These are phyloP conservation scores for Alternaria alternata DNA, from an alignment of 2,329 filamentous ascomycete genomes.

Conservation along the genomic window DNA sequence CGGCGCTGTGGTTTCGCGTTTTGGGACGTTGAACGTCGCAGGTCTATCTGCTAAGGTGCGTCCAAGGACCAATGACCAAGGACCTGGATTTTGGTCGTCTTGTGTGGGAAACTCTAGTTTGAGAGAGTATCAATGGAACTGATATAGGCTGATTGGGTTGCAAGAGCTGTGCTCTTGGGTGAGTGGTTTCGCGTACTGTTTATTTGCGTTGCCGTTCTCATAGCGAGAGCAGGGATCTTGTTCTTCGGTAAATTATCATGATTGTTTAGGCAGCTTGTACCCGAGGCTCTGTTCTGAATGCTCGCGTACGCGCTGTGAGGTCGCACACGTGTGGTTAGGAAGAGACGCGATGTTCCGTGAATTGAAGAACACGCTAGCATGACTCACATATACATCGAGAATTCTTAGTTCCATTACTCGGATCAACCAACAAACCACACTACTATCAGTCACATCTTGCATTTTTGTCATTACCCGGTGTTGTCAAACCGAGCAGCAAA, in stretches of 20 bases:
- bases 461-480: not conserved
- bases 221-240: too few species aligned
- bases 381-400: not conserved
- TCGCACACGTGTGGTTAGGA: not conserved
- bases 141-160: not conserved
- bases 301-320: not conserved
- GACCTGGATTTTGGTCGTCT: not conserved
- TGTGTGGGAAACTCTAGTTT: not conserved
- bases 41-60: not conserved
- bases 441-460: not conserved
- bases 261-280: not conserved
- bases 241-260: too few species aligned
- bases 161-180: not conserved
- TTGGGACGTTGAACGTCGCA: not conserved
- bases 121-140: not conserved
- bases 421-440: not conserved
- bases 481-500: not conserved
- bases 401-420: not conserved
- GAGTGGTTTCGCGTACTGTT: not conserved
- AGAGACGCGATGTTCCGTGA: not conserved
- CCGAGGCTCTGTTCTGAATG: not conserved
- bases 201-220: too few species aligned
- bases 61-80: not conserved
- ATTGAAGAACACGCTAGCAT: not conserved
- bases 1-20: conserved; percentile 5